Percentiles rank a stretch among this genome's conserved stretches.
These are phyloP conservation scores for Trichoderma endophyticum DNA, from an alignment of 2,329 filamentous ascomycete species.

Conservation along the genomic window DNA sequence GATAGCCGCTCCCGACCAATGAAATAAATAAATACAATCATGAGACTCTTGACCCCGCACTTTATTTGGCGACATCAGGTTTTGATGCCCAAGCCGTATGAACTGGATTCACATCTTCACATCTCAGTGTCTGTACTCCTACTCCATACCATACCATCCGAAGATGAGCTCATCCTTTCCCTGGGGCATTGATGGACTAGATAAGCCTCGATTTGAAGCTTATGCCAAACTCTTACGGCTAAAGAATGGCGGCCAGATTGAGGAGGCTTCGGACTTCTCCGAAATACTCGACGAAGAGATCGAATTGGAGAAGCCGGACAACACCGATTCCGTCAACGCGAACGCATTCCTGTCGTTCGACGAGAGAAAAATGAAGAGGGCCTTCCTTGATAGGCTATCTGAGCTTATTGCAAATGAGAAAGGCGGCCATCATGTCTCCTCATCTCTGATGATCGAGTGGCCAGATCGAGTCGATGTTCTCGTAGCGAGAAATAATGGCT, in stretches of 20 bases:
- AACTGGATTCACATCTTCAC: too few species aligned
- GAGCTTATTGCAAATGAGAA: conserved; percentile 2
- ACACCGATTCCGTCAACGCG: background rate
- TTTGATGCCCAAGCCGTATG: background rate
- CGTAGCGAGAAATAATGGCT: background rate
- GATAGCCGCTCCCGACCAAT: too few species aligned
- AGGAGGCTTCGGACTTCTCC: background rate
- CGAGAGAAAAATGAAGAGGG: background rate
- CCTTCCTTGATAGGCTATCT: conserved; percentile 2
- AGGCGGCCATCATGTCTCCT: background rate
- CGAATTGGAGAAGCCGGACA: background rate
- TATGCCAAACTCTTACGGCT: background rate
- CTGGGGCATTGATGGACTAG: background rate
- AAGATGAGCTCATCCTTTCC: background rate
- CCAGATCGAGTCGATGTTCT: background rate
- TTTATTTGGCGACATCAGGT: background rate
- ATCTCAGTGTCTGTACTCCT: background rate
- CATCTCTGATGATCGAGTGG: conserved; percentile 2
- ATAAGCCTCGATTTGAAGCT: background rate
- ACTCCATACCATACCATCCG: background rate
- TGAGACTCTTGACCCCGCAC: background rate
- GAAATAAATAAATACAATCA: too few species aligned
- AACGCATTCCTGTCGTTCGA: background rate
- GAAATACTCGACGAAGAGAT: background rate
- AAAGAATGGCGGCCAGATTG: background rate